Conservation (phyloP, 2,329 filamentous ascomycete species). For the Neopestalotiopsis sp. region DNA sequence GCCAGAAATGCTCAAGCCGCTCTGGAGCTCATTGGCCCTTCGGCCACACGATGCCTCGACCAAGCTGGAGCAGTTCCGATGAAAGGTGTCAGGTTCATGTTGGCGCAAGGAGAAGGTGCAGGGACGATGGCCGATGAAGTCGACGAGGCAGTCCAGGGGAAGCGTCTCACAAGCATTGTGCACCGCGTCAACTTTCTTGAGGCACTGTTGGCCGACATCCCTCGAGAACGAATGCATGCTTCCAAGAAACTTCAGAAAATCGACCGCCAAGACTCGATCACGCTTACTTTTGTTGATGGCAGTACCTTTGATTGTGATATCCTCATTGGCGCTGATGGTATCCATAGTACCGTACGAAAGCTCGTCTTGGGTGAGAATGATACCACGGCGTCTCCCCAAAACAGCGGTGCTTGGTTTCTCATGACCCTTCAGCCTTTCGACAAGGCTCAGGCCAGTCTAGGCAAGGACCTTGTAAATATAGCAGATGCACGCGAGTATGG, state of each 20-base stretch:
- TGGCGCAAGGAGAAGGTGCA: slow-evolving; percentile 24
- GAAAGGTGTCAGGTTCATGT: slow-evolving; percentile 29
- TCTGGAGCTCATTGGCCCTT: slow-evolving; percentile 27
- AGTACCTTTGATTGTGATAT: slow-evolving; percentile 37
- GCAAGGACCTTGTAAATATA: slow-evolving; percentile 22
- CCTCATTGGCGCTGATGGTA: slow-evolving; percentile 26
- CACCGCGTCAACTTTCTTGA: slow-evolving; percentile 25
- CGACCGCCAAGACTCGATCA: slow-evolving; percentile 19
- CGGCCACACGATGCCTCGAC: slow-evolving; percentile 22
- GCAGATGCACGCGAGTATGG: slow-evolving; percentile 30
- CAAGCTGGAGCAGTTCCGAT: slow-evolving; percentile 30
- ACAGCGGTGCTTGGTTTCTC: slow-evolving; percentile 28
- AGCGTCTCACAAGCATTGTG: slow-evolving; percentile 26
- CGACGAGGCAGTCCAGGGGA: slow-evolving; percentile 8
- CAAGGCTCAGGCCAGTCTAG: slow-evolving; percentile 26
- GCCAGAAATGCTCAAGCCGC: slow-evolving; percentile 28
- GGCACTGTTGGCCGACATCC: slow-evolving; percentile 25
- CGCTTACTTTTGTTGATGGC: slow-evolving; percentile 27
- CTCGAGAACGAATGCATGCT: slow-evolving; percentile 26
- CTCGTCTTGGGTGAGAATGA: slow-evolving; percentile 36
- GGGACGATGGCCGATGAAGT: slow-evolving; percentile 15
- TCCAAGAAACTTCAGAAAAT: slow-evolving; percentile 28
- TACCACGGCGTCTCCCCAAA: slow-evolving; percentile 26
- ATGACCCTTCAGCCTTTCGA: slow-evolving; percentile 29
- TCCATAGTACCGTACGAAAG: slow-evolving; percentile 43